These are phyloP conservation scores for Clonostachys rhizophaga DNA, from an alignment of 2,329 filamentous ascomycete species.

Conservation along the genomic window DNA sequence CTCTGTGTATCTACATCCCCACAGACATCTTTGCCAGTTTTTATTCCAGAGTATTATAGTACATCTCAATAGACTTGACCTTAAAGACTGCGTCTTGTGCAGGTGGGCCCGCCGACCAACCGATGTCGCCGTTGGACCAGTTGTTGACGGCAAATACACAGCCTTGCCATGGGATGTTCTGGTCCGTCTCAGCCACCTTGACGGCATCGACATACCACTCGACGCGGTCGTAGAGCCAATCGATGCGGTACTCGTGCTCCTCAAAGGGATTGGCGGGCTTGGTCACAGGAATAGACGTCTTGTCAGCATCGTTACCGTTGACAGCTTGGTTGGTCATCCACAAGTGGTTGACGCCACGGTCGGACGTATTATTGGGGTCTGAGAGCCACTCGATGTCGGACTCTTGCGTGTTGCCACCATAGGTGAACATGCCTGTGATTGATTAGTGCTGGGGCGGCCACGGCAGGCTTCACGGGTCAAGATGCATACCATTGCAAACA, in stretches of 20 bases:
- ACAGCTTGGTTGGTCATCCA: slow-evolving; percentile 23
- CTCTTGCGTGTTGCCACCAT: slow-evolving; percentile 16
- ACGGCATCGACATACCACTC: slow-evolving; percentile 17
- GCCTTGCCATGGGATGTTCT: slow-evolving; percentile 16
- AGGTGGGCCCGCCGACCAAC: slow-evolving; percentile 20
- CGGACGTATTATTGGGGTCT: slow-evolving; percentile 15
- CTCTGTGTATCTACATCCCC: no score
- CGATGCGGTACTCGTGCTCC: slow-evolving; percentile 23
- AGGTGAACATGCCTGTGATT: slow-evolving; percentile 20
- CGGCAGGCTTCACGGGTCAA: no score
- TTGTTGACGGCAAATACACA: slow-evolving; percentile 16
- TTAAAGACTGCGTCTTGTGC: slow-evolving; percentile 16
- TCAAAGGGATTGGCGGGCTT: not conserved
- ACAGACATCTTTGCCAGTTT: no score
- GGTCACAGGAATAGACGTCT: slow-evolving; percentile 7
- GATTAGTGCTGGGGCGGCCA: no score
- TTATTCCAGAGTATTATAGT: slow-evolving; percentile 13
- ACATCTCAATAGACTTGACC: slow-evolving; percentile 19
- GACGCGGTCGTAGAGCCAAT: slow-evolving; percentile 16
- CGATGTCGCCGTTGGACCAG: slow-evolving; percentile 20
- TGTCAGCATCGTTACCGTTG: slow-evolving; percentile 12
- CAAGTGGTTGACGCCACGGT: slow-evolving; percentile 13
- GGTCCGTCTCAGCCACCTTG: slow-evolving; percentile 14
- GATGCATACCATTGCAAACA: slow-evolving; percentile 18
- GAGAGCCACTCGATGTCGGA: slow-evolving; percentile 24